phyloP scores from a whole-genome alignment of 352 stramenopile species.

The Thalassiosira allenii region DNA sequence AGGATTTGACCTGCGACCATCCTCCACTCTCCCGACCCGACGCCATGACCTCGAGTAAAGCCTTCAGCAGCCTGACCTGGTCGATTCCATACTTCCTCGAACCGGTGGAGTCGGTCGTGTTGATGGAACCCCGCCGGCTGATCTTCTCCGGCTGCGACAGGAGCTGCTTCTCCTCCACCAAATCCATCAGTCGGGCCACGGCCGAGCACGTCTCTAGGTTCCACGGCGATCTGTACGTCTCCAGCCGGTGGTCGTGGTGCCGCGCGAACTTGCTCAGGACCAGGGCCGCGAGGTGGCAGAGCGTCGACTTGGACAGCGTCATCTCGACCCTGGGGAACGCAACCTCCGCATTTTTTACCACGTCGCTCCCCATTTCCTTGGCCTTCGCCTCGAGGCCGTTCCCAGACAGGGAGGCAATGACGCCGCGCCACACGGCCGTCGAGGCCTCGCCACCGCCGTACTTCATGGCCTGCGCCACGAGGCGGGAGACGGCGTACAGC shows the following conservation, averaged over 20 bases:
- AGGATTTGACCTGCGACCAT: conserved; percentile 72
- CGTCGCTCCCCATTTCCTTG: not conserved
- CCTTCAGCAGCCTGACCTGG: conserved; percentile 77
- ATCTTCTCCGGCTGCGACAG: conserved; percentile 48
- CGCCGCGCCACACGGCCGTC: conserved; percentile 71
- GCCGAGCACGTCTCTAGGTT: conserved; percentile 73
- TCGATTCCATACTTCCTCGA: conserved; percentile 68
- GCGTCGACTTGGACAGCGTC: conserved; percentile 46
- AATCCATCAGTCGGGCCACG: conserved; percentile 76
- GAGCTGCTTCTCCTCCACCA: conserved; percentile 86
- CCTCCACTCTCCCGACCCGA: conserved; percentile 83
- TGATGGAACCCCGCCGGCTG: conserved; percentile 21
- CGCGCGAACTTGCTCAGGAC: conserved; percentile 80
- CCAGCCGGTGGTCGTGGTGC: conserved; percentile 70
- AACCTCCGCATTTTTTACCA: not conserved
- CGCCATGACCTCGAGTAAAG: conserved; percentile 74
- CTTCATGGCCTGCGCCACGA: conserved; percentile 82
- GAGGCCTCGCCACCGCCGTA: conserved; percentile 79
- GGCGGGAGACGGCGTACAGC: conserved; percentile 68
- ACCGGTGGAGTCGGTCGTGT: not conserved
- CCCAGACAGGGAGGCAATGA: conserved; percentile 59
- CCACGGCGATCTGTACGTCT: conserved; percentile 68
- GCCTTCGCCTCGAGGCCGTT: not conserved
- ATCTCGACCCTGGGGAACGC: conserved; percentile 4
- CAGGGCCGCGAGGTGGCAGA: conserved; percentile 77